Evolutionary conservation across 179 eudicot species (phyloP).

Genomic region (Silene noctiflora): DNA sequence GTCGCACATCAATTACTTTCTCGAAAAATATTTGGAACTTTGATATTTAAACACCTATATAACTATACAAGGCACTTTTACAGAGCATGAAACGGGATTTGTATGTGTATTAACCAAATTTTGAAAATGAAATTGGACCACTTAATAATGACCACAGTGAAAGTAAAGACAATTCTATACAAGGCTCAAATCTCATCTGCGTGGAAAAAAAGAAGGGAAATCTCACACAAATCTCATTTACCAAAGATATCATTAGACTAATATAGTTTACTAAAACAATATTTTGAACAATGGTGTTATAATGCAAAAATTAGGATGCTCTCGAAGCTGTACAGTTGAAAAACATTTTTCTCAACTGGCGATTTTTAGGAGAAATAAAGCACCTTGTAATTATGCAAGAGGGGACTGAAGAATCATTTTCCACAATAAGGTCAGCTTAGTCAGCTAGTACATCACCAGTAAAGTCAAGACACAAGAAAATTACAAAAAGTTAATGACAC

Average conservation of each 20-base stretch:
- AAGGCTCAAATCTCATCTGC: too few relatives aligned
- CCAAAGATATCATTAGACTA: background rate
- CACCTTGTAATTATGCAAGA: background rate
- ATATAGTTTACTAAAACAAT: background rate
- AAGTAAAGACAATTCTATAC: background rate
- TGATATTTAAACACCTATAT: background rate
- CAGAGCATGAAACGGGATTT: background rate
- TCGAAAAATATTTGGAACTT: too few relatives aligned
- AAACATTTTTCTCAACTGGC: background rate
- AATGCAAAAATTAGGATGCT: background rate
- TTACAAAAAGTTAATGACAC: background rate
- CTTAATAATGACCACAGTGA: background rate
- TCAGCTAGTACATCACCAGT: conserved; percentile 5
- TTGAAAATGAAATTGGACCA: too few relatives aligned
- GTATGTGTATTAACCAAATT: background rate
- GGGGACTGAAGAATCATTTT: background rate
- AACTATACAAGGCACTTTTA: background rate
- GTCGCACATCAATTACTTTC: background rate
- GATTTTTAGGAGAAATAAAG: background rate
- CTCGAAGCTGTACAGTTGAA: background rate
- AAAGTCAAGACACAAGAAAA: background rate
- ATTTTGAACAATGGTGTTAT: background rate
- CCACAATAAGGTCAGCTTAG: background rate
- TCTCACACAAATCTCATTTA: too few relatives aligned
- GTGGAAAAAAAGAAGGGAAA: too few relatives aligned